Evolutionary conservation across 306 rosid species (phyloP), one percentile per base, ranked within the genome.

Genomic region (Begonia masoniana): DNA sequence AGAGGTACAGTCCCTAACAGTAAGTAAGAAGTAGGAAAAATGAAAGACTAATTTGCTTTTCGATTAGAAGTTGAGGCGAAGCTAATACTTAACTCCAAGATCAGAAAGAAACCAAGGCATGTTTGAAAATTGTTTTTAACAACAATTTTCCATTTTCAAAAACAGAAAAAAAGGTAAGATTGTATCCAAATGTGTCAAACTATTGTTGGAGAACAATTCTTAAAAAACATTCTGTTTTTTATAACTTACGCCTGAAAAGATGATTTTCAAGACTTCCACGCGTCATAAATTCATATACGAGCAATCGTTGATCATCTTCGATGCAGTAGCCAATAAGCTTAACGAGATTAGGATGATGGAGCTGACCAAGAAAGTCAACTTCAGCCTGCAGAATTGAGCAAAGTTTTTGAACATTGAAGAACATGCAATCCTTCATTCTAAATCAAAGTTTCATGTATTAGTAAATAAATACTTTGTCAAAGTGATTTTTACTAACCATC

Each of bases 261-360:
- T 89, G 97, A 65, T 85, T 85, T 71, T 85, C 97, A 47, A 89
- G 95, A 68, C 95, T 85, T 62, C 97, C 95, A 17, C 97, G 89
- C 42, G 94, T 82, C 97, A 89, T 89, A 54, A 89, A 89, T 75
- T 89, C 97, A 50, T 89, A 89, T 47, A 89, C 97, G 47, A 89
- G 94, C 69, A 89, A 76, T 65, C 95, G 76, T 41, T 85, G 97
- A 76, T 89, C 97, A 78, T 80, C 97, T 80, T 89, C 97, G 50
- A 66, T 89, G 68, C 97, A 89, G 62, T 78, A 89, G 10, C 97
- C 97, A 12, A 89, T 82, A 49, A 89, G 95, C 71, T 85, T 89
- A 51, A 89, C 97, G 55, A 89, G 89, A 76, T 89, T 89, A 45
- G 95, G 71, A 71, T 89, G 97, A 65, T 89, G 97, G 76, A 89